Conservation (phyloP, 2,329 filamentous ascomycete species). For the Exophiala alcalophila region DNA sequence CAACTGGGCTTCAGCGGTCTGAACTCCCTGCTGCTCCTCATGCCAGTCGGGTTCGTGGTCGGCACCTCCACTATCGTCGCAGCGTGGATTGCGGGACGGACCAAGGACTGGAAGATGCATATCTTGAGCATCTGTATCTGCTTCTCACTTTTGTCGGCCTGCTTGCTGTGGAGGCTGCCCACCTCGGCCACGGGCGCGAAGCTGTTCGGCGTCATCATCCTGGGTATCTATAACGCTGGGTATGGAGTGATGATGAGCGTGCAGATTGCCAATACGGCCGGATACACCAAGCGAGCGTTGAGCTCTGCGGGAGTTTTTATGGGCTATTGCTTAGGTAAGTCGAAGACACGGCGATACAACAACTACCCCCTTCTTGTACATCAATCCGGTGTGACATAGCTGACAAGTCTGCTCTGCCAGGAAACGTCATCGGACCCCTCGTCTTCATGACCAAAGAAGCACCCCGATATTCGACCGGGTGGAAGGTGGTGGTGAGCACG, state of each 20-base stretch:
- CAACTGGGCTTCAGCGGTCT: constrained; percentile 60
- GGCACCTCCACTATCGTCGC: constrained; percentile 58
- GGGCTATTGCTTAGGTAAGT: constrained; percentile 38
- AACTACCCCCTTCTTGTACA: too few relatives aligned
- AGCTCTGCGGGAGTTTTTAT: constrained; percentile 26
- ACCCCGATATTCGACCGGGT: constrained; percentile 27
- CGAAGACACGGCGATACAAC: too few relatives aligned
- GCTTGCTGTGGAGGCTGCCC: constrained; percentile 47
- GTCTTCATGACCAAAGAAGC: constrained; percentile 35
- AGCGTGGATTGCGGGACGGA: constrained; percentile 53
- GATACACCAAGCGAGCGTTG: constrained; percentile 30
- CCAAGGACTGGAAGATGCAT: constrained; percentile 35
- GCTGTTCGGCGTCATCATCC: constrained; percentile 50
- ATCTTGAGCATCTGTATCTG: constrained; percentile 34
- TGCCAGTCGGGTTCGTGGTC: constrained; percentile 46
- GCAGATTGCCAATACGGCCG: constrained; percentile 38
- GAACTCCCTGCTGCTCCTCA: constrained; percentile 62
- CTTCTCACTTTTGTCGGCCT: constrained; percentile 42
- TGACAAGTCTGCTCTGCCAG: constrained; percentile 16
- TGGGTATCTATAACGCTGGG: constrained; percentile 45
- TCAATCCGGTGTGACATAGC: constrained; percentile 38
- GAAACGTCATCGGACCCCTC: constrained; percentile 37
- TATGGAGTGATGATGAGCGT: constrained; percentile 53
- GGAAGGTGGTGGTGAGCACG: too few relatives aligned
- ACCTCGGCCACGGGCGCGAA: constrained; percentile 42